phyloP scores from a whole-genome alignment of 768 basidiomycete genomes.

The Tricholoma sp. region DNA sequence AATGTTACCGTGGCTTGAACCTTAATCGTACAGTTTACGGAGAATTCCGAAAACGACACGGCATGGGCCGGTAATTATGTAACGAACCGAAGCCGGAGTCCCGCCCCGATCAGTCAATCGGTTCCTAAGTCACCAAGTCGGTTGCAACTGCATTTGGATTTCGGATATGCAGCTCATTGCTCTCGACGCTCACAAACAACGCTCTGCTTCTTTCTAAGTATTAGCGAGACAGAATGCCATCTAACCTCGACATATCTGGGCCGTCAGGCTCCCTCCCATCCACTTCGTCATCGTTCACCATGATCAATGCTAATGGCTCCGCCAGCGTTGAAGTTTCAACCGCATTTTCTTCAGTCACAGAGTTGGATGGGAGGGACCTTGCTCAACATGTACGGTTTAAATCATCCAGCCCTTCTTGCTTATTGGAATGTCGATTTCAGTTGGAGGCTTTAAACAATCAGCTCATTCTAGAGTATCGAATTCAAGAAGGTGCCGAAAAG shows the following conservation, averaged over 20 bases:
- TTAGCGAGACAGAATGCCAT: slow-evolving; percentile 10
- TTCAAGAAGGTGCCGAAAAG: slow-evolving; percentile 91
- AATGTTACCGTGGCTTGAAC: slow-evolving; percentile 37
- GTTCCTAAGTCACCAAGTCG: not conserved
- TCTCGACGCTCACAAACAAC: not conserved
- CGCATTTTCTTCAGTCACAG: slow-evolving; percentile 32
- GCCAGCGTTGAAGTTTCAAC: slow-evolving; percentile 12
- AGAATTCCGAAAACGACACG: slow-evolving; percentile 9
- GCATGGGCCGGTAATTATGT: not conserved
- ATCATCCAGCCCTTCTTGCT: not conserved
- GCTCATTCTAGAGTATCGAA: slow-evolving; percentile 71
- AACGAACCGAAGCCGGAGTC: not conserved
- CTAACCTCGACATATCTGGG: slow-evolving; percentile 14
- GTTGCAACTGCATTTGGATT: not conserved
- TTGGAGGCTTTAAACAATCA: slow-evolving; percentile 62
- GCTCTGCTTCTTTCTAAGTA: not conserved
- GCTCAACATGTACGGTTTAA: slow-evolving; percentile 37
- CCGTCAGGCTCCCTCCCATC: slow-evolving; percentile 15
- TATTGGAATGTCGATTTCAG: slow-evolving; percentile 29
- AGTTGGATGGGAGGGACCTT: slow-evolving; percentile 39
- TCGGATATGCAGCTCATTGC: slow-evolving; percentile 1
- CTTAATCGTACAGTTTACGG: slow-evolving; percentile 36
- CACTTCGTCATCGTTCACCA: slow-evolving; percentile 19
- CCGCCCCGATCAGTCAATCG: not conserved
- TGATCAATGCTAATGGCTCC: slow-evolving; percentile 18